Base-by-base conservation (phyloP, 257 asterid species). In the Apocynum venetum region DNA sequence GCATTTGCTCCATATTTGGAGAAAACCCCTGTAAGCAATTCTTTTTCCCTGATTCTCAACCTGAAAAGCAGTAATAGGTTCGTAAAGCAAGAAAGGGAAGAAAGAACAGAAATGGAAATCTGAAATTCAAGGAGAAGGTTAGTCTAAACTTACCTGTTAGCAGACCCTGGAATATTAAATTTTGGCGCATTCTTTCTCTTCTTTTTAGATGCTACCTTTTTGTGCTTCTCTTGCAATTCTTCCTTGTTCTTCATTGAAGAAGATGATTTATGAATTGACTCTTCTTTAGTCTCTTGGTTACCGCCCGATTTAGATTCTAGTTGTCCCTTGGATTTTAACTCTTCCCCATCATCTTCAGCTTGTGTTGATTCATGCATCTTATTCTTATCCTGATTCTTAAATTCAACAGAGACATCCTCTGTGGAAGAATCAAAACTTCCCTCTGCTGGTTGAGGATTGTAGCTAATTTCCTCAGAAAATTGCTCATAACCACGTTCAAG, bases 11-110 rank as follows among this genome's bases (percentile, higher is more conserved):
- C 90, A 43, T 93, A 93, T 85, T 93, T 96, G 71, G 93, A 85
- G 78, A 91, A 89, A 38, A 88, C 97, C n/a, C 86, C 96, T 0
- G 88, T 76, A 49, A 96, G 96, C 75, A 88, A 36, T 41, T 85
- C 91, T 85, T 90, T 92, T 80, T 96, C 99, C 85, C 79, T 77
- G 72, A 79, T 80, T 85, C 87, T 87, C 53, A 96, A 86, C 91
- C 99, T 96, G 93, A 85, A 79, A n/a, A 66, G 17, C 31, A 19
- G 53, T 63, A 69, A 46, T 78, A 48, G 53, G 11, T 68, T 31
- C 6, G 43, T 56, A 51, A 77, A 51, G 9, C 53, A 36, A 13
- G 69, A 43, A 2, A 74, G 49, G 38, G 44, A 71, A 72, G 59
- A 44, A 38, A 31, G 25, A 46, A 55, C 35, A 47, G 57, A 71